phyloP scores from a whole-genome alignment of 2,329 filamentous ascomycete species.

The Pseudopithomyces chartarum region DNA sequence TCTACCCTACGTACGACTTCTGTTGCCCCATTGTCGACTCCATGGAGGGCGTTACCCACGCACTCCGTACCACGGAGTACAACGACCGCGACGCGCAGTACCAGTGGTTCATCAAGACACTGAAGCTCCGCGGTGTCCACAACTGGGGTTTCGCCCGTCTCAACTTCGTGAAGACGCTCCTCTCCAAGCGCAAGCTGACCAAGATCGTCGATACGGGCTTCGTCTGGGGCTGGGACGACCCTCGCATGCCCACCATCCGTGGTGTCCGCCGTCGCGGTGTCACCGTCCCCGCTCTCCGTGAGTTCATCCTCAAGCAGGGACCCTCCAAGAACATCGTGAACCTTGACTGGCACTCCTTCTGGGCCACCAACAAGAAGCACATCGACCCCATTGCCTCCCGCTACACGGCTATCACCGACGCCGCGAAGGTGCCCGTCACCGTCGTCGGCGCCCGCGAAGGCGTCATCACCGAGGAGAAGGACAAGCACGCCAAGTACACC shows the following conservation, averaged over 20 bases:
- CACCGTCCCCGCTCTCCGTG: slow-evolving; percentile 77
- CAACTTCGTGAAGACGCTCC: slow-evolving; percentile 81
- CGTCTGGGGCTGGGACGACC: slow-evolving; percentile 86
- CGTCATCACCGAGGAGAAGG: slow-evolving; percentile 71
- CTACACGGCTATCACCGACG: slow-evolving; percentile 65
- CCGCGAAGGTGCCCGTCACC: slow-evolving; percentile 72
- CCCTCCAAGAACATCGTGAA: slow-evolving; percentile 82
- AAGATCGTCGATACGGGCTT: slow-evolving; percentile 78
- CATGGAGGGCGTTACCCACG: slow-evolving; percentile 81
- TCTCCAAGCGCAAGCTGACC: slow-evolving; percentile 85
- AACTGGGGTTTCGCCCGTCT: slow-evolving; percentile 86
- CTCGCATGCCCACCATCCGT: slow-evolving; percentile 82
- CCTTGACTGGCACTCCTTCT: slow-evolving; percentile 77
- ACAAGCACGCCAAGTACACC: slow-evolving; percentile 88
- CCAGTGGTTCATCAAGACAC: slow-evolving; percentile 79
- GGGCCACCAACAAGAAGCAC: slow-evolving; percentile 60
- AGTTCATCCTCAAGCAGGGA: slow-evolving; percentile 85
- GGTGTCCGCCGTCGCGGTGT: slow-evolving; percentile 79
- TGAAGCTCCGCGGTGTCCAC: slow-evolving; percentile 75
- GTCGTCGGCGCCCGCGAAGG: slow-evolving; percentile 65
- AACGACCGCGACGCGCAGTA: slow-evolving; percentile 86
- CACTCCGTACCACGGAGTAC: slow-evolving; percentile 83
- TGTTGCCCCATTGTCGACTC: slow-evolving; percentile 82
- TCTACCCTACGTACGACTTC: slow-evolving; percentile 88
- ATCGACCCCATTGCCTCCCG: slow-evolving; percentile 55